Evolutionary conservation across 495 filamentous ascomycete genomes (phyloP).

Genomic region (Penicillium desertorum): DNA sequence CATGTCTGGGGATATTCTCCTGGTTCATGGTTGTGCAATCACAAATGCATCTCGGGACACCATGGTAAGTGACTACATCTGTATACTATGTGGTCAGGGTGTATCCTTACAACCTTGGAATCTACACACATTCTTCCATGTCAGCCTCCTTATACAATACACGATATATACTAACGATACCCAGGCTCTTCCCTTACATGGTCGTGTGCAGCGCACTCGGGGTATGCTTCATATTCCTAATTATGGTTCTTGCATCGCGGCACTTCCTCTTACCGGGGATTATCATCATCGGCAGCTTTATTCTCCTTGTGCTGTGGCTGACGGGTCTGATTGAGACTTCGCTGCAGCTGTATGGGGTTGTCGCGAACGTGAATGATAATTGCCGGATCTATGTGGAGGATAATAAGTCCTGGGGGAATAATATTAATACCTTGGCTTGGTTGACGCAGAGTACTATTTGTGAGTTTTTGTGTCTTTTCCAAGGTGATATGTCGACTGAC

Average conservation of each 20-base stretch:
- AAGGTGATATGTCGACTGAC: not conserved
- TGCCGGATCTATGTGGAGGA: conserved; percentile 73
- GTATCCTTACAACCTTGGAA: not conserved
- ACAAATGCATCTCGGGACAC: conserved; percentile 65
- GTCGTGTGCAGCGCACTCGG: conserved; percentile 68
- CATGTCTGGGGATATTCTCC: conserved; percentile 82
- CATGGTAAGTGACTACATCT: conserved; percentile 64
- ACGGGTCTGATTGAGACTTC: conserved; percentile 87
- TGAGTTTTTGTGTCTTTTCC: conserved; percentile 41
- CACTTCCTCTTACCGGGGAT: conserved; percentile 83
- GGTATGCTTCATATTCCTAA: conserved; percentile 69
- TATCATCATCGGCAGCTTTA: conserved; percentile 87
- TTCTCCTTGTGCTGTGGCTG: conserved; percentile 90
- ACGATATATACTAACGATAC: conserved; percentile 13
- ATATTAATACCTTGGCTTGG: conserved; percentile 74
- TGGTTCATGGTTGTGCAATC: conserved; percentile 81
- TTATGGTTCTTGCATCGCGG: conserved; percentile 71
- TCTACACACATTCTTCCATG: not conserved
- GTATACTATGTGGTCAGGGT: not conserved
- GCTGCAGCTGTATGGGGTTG: conserved; percentile 83
- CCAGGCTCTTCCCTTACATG: conserved; percentile 93
- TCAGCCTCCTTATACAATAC: not conserved
- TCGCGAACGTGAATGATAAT: conserved; percentile 71
- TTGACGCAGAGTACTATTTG: conserved; percentile 86
- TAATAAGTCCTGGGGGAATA: conserved; percentile 57